Conservation (phyloP, 2,329 filamentous ascomycete species). For the Teratosphaeria nubilosa region DNA sequence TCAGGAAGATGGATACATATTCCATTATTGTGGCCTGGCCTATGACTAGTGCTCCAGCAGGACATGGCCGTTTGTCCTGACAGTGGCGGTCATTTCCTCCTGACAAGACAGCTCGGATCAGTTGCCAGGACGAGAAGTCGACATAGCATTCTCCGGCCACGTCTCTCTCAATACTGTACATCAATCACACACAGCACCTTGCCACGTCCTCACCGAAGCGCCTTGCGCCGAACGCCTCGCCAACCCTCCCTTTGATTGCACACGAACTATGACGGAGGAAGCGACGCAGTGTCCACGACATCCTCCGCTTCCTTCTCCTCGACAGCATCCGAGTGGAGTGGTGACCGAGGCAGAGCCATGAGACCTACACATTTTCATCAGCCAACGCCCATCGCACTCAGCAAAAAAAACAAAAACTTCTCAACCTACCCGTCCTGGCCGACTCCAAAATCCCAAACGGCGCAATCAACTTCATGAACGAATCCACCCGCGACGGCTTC, state of each 20-base stretch:
- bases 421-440: conserved; percentile 61
- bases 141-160: too few species aligned
- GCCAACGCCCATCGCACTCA: neutral
- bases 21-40: too few species aligned
- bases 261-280: conserved; percentile 55
- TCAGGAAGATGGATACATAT: too few species aligned
- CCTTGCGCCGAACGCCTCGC: neutral
- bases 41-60: too few species aligned
- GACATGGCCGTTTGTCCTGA: too few species aligned
- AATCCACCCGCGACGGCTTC: conserved; percentile 88
- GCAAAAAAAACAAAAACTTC: neutral
- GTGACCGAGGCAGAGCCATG: conserved; percentile 92
- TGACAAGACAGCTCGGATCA: too few species aligned
- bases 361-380: conserved; percentile 44
- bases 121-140: too few species aligned
- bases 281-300: conserved; percentile 84
- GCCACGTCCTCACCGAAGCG: neutral
- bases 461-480: conserved; percentile 88
- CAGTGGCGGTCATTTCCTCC: too few species aligned
- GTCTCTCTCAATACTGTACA: too few species aligned
- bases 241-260: neutral
- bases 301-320: conserved; percentile 82
- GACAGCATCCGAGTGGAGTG: conserved; percentile 65
- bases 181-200: too few species aligned
- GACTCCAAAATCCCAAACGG: conserved; percentile 97